These are phyloP conservation scores for Phyllosticta ampelicida DNA, from an alignment of 2,329 filamentous ascomycete species.

Conservation along the genomic window DNA sequence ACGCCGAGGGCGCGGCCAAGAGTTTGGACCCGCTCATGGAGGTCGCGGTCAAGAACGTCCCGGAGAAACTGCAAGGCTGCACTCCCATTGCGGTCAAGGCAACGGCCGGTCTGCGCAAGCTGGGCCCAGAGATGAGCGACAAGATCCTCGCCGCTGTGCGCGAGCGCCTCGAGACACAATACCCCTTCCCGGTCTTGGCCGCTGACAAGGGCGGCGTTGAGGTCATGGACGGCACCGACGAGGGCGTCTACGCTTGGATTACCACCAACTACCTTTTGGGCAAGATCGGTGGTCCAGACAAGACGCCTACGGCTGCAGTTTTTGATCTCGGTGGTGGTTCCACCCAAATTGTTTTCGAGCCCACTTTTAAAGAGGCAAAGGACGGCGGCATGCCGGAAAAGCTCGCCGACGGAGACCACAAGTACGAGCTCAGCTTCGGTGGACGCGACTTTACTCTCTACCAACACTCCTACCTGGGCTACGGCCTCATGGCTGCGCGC, in stretches of 20 bases:
- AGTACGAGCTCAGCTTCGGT: conserved; percentile 83
- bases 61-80: conserved; percentile 82
- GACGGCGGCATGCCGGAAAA: conserved; percentile 75
- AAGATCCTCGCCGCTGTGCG: conserved; percentile 81
- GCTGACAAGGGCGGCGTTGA: conserved; percentile 76
- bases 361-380: conserved; percentile 67
- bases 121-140: conserved; percentile 69
- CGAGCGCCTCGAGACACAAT: conserved; percentile 70
- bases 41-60: conserved; percentile 72
- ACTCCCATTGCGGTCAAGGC: conserved; percentile 96
- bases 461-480: conserved; percentile 96
- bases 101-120: conserved; percentile 81
- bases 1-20: conserved; percentile 78
- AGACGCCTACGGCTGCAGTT: conserved; percentile 81
- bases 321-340: conserved; percentile 96
- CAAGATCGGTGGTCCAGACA: conserved; percentile 89
- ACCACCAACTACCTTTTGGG: conserved; percentile 97
- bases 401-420: conserved; percentile 85
- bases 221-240: conserved; percentile 95
- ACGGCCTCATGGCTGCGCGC: conserved; percentile 90
- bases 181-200: conserved; percentile 89
- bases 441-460: conserved; percentile 87
- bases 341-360: conserved; percentile 97
- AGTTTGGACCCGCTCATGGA: conserved; percentile 83
- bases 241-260: conserved; percentile 98